Evolutionary conservation across 768 basidiomycete species (phyloP).

Genomic region (Boletus rubropictus): DNA sequence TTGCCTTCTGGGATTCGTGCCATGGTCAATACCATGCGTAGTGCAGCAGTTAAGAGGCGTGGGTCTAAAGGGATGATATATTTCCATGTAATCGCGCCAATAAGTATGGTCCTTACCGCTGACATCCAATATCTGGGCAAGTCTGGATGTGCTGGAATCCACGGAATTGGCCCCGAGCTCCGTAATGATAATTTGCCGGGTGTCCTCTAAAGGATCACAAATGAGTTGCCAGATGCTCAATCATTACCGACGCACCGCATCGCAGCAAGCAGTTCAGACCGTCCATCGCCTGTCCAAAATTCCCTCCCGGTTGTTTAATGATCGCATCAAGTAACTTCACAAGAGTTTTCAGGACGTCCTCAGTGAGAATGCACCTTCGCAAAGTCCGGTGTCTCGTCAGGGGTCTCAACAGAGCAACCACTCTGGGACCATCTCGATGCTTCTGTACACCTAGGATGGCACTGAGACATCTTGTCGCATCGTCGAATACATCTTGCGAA

Average conservation of each 20-base stretch:
- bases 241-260: conserved; percentile 9
- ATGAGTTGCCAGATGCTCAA: neutral
- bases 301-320: neutral
- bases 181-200: conserved; percentile 1
- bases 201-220: conserved; percentile 7
- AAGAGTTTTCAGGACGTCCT: conserved; percentile 8
- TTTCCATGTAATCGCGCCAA: neutral
- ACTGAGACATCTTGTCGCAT: conserved; percentile 12
- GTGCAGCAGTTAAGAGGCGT: conserved; percentile 8
- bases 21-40: conserved; percentile 16
- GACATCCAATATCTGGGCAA: conserved; percentile 13
- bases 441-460: conserved; percentile 6
- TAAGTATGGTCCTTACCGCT: conserved; percentile 3
- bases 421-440: conserved; percentile 18
- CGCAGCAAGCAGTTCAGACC: conserved; percentile 14
- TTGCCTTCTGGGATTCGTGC: conserved; percentile 17
- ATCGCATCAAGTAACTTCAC: conserved; percentile 13
- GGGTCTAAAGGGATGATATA: conserved; percentile 4
- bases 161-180: conserved; percentile 1
- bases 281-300: conserved; percentile 21
- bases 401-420: conserved; percentile 17
- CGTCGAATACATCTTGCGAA: conserved; percentile 1
- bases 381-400: conserved; percentile 14
- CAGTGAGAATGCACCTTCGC: conserved; percentile 11
- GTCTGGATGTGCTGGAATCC: conserved; percentile 1